phyloP scores from a whole-genome alignment of 2,329 filamentous ascomycete genomes.

The Colletotrichum sp. region DNA sequence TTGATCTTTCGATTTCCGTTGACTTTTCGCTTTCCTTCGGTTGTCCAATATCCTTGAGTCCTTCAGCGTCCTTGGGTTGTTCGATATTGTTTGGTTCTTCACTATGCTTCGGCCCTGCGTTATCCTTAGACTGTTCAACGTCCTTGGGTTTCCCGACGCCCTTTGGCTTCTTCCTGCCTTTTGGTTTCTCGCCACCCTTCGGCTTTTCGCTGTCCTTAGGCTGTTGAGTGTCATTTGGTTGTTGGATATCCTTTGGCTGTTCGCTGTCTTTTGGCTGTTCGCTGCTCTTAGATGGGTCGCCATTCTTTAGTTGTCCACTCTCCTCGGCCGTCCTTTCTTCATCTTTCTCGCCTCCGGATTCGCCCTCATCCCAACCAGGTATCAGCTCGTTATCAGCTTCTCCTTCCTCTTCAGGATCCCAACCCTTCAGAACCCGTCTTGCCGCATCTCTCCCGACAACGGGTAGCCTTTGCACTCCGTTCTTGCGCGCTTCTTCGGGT shows the following conservation, averaged over 20 bases:
- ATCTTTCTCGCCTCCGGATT: not conserved
- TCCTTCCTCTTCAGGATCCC: slow-evolving; percentile 41
- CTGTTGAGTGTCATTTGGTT: not conserved
- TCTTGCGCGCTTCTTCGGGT: slow-evolving; percentile 36
- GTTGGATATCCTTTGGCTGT: not conserved
- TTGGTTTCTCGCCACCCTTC: not conserved
- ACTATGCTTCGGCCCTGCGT: not conserved
- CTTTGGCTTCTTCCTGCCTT: not conserved
- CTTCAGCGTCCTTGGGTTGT: not conserved
- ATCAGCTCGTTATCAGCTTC: slow-evolving; percentile 49
- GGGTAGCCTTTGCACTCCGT: slow-evolving; percentile 41
- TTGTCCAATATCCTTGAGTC: not conserved
- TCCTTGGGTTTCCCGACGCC: not conserved
- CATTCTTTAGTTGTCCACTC: not conserved
- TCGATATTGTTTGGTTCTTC: not conserved
- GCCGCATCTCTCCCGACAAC: slow-evolving; percentile 45
- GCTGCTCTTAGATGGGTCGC: not conserved
- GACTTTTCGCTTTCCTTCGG: not conserved
- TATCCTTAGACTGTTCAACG: not conserved
- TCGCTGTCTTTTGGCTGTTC: not conserved
- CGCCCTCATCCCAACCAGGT: slow-evolving; percentile 35
- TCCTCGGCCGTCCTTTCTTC: not conserved
- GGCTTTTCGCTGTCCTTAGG: not conserved
- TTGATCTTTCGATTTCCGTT: not conserved
- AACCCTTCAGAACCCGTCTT: slow-evolving; percentile 36